Evolutionary conservation across 345 rosid genomes (phyloP), one percentile per base, ranked within the genome.

Genomic region (Bruguiera sexangula): DNA sequence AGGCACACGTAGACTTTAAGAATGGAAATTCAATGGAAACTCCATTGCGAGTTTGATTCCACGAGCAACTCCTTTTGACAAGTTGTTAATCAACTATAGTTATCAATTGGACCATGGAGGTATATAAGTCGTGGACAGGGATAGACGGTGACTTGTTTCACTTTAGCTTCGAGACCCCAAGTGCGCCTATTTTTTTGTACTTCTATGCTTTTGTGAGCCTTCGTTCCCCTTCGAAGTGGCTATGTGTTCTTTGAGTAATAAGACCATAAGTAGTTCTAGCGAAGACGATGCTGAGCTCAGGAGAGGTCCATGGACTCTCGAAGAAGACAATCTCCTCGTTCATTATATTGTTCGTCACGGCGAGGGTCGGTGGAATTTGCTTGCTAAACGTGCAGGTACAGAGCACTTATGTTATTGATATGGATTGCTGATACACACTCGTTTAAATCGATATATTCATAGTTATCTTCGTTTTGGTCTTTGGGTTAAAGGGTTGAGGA

Each of bases 291-390:
- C 68, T 81, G 88, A 85, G 55, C 76, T 94, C 8, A 82, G 90
- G 65, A 76, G 96, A 76, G 98, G 98, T 9, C 98, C 98, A 2
- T 94, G 98, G 98, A 87, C 91, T 0, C 83, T 83, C 43, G 96
- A 94, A 74, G 98, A 94, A 81, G 97, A 91, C 80, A 76, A 84
- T 60, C 87, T 88, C 67, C 96, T 94, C 78, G 78, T 89, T 59
- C 83, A 88, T 82, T 84, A 86, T 88, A 88, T 94, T 82, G 77
- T 87, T 69, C 73, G 78, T 48, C 90, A 91, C 13, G 98, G 96
- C 20, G 97, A 91, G 69, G 98, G 98, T 39, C 88, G 96, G 66
- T 94, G 98, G 98, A 94, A 94, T 70, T 83, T 89, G 60, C 91
- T 88, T 46, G 85, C 98, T 43, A 86, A 89, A 70, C 80, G 80